phyloP scores from a whole-genome alignment of 2,329 filamentous ascomycete genomes.

The Blastomyces emzantsi region DNA sequence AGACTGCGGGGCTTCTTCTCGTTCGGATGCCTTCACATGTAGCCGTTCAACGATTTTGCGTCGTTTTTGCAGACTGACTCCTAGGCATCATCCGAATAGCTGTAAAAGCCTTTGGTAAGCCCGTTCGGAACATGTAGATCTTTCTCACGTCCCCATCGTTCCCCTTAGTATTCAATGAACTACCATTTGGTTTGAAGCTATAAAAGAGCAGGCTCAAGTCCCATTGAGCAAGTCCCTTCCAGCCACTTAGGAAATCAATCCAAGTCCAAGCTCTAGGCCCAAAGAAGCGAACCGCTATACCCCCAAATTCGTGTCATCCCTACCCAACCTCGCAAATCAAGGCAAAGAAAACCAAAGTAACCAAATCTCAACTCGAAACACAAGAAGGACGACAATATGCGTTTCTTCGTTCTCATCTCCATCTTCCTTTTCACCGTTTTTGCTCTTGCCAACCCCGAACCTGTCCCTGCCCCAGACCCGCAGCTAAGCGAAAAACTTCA shows the following conservation, averaged over 20 bases:
- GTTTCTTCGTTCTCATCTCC: not conserved
- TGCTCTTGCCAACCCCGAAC: not conserved
- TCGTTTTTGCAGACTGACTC: not conserved
- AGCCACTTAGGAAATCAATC: not conserved
- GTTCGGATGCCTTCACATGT: conserved; percentile 2
- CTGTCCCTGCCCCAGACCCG: not conserved
- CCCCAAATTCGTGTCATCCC: not conserved
- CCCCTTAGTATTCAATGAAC: not conserved
- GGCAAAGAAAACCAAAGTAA: too few species aligned
- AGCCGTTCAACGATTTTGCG: not conserved
- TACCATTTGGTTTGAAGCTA: not conserved
- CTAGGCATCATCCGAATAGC: not conserved
- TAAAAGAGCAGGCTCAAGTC: not conserved
- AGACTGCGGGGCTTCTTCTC: not conserved
- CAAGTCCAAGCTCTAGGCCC: not conserved
- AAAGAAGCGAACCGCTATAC: not conserved
- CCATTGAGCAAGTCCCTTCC: not conserved
- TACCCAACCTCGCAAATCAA: not conserved
- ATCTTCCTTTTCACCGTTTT: not conserved
- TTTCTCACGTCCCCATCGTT: not conserved
- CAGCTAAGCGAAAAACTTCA: not conserved
- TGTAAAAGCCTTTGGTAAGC: not conserved
- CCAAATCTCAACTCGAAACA: not conserved
- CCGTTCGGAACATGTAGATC: not conserved
- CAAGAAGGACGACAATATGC: not conserved